phyloP scores from a whole-genome alignment of 495 filamentous ascomycete species.

The Podospora anserina region DNA sequence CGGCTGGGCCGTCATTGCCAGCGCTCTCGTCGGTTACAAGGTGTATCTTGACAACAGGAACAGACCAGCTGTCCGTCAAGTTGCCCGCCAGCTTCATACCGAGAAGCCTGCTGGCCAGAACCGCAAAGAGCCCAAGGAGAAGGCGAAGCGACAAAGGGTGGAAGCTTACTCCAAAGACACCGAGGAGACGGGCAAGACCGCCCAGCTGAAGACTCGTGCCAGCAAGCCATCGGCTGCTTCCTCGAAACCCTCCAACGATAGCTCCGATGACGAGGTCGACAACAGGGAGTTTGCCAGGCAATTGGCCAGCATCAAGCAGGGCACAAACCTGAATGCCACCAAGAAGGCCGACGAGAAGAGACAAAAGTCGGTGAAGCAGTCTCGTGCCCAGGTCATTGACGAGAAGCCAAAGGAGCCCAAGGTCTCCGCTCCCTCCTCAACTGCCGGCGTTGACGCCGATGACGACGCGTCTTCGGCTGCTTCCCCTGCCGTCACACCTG shows the following conservation, averaged over 20 bases:
- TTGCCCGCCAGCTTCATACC: not conserved
- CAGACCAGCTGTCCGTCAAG: not conserved
- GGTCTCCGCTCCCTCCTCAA: conserved; percentile 62
- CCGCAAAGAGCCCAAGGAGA: conserved; percentile 35
- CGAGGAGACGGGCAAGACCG: conserved; percentile 32
- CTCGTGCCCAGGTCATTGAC: conserved; percentile 44
- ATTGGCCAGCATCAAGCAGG: conserved; percentile 61
- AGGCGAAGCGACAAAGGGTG: conserved; percentile 32
- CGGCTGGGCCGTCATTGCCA: conserved; percentile 58
- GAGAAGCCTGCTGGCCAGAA: conserved; percentile 39
- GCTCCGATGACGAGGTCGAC: conserved; percentile 58
- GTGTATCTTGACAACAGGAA: not conserved
- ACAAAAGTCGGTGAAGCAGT: conserved; percentile 58
- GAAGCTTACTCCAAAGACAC: conserved; percentile 28
- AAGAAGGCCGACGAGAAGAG: conserved; percentile 60
- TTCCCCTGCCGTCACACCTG: conserved; percentile 58
- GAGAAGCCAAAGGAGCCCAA: conserved; percentile 28
- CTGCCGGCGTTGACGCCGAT: conserved; percentile 74
- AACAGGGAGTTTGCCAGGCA: conserved; percentile 72
- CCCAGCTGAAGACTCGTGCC: conserved; percentile 32
- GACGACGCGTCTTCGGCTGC: conserved; percentile 67
- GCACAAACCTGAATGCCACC: conserved; percentile 52
- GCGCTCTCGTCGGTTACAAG: conserved; percentile 36
- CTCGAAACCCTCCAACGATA: conserved; percentile 27
- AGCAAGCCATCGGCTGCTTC: conserved; percentile 16